Base-by-base conservation (phyloP, 768 basidiomycete genomes). In the Boletus reticuloceps region DNA sequence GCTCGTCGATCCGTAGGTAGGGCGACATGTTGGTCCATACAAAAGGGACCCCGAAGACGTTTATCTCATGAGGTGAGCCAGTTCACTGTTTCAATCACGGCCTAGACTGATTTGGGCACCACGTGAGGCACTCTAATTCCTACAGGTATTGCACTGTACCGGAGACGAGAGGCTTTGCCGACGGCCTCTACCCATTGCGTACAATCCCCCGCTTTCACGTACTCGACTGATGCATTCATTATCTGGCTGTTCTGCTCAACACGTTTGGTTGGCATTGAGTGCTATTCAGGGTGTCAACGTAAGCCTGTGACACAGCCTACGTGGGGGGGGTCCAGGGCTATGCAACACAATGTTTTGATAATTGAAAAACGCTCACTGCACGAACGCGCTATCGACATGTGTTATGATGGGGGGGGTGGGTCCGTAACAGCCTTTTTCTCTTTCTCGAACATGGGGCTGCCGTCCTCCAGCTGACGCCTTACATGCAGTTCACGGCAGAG, bases 251-350 rank as follows among this genome's bases (percentile, higher is more conserved):
- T 48, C 52, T 54, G 50, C 45, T 53, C 22, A 37, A 58, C 62
- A 67, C 67, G 66, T 62, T 69, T 36, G 46, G 27, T 32, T 59
- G 66, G 62, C 58, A 47, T 50, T 19, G 51, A 41, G 46, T 65
- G 66, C 64, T 55, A 48, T 60, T 58, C 55, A 69, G 66, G 67
- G 61, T 66, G 48, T 4, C 59, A 55, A 67, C 66, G 66, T 67
- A 67, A 67, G 58, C 55, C 34, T n/a, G n/a, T n/a, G n/a, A 39
- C 61, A 67, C 66, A 69, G 67, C 67, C 59, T 49, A 31, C 19
- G 53, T 51, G 54, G 45, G 51, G n/a, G 43, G 66, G 55, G 65
- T 41, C 55, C 6, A 57, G 63, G 66, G 65, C 63, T 59, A 46
- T 46, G 54, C 16, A 37, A 48, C 11, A 10, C 34, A 54, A 54